A percentile compares a stretch with the other conserved stretches of the same genome.
Conservation (phyloP, 2,329 filamentous ascomycete genomes). For the Aureobasidium musti region DNA sequence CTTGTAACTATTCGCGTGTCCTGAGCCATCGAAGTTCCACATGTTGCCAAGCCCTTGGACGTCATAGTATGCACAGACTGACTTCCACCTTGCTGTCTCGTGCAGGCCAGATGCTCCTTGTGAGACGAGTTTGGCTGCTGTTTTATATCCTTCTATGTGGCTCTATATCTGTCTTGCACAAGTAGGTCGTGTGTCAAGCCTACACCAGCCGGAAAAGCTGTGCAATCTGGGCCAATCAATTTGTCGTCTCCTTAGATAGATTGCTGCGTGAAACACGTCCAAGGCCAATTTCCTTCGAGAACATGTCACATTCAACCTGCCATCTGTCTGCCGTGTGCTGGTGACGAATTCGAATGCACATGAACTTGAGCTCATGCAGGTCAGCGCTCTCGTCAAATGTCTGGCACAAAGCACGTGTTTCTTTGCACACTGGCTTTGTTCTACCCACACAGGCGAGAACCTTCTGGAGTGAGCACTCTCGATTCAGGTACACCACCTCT, state of each 20-base stretch:
- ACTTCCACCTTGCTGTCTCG: background rate
- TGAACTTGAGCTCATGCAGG: background rate
- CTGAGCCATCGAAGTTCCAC: conserved; percentile 14
- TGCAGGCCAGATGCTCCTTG: background rate
- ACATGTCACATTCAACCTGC: conserved; percentile 7
- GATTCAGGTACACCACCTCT: background rate
- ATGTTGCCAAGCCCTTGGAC: conserved; percentile 7
- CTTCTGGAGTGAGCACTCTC: background rate
- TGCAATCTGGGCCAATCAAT: background rate
- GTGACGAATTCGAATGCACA: background rate
- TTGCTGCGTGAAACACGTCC: conserved; percentile 17
- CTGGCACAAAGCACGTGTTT: conserved; percentile 8
- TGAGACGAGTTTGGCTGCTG: conserved; percentile 1
- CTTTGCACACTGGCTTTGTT: background rate
- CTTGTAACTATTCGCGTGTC: conserved; percentile 1
- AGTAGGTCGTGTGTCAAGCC: background rate
- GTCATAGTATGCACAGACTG: conserved; percentile 24
- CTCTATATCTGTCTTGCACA: background rate
- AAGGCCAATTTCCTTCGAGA: conserved; percentile 20
- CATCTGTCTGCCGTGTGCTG: background rate
- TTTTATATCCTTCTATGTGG: background rate
- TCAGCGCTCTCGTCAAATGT: background rate
- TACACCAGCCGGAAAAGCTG: background rate
- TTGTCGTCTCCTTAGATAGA: conserved; percentile 11
- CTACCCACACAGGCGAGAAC: background rate